phyloP scores from a whole-genome alignment of 768 basidiomycete species.

The Filobasidium wieringae region DNA sequence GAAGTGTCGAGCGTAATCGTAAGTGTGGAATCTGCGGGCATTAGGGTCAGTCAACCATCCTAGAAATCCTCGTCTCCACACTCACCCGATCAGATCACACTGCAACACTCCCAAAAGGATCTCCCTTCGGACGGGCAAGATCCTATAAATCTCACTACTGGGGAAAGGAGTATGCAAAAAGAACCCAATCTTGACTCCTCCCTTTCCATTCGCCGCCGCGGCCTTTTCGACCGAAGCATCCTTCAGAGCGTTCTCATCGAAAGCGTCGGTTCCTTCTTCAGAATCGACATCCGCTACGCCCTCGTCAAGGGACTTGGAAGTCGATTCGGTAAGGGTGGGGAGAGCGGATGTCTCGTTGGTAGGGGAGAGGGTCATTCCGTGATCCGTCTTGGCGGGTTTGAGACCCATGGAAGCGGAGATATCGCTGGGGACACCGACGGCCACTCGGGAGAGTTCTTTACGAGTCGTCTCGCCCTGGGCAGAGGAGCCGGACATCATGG shows the following conservation, averaged over 20 bases:
- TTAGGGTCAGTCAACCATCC: no score
- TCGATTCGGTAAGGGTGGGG: background rate
- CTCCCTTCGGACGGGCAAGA: conserved; percentile 90
- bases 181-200: conserved; percentile 81
- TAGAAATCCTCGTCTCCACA: no score
- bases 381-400: conserved; percentile 1
- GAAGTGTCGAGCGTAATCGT: conserved; percentile 99
- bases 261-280: conserved; percentile 50
- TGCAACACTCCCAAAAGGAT: conserved; percentile 92
- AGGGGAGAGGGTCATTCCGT: conserved; percentile 14
- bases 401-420: conserved; percentile 29
- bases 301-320: conserved; percentile 17
- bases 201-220: conserved; percentile 36
- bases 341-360: background rate
- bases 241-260: conserved; percentile 29
- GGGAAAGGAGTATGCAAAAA: conserved; percentile 99
- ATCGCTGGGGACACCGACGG: conserved; percentile 40
- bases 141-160: conserved; percentile 94
- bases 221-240: conserved; percentile 18
- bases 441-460: conserved; percentile 39
- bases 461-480: conserved; percentile 35
- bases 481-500: conserved; percentile 47
- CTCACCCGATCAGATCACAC: conserved; percentile 79
- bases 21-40: conserved; percentile 74
- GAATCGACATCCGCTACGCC: conserved; percentile 41